Base-by-base conservation (phyloP, 2,329 filamentous ascomycete species). In the Cladophialophora exuberans region DNA sequence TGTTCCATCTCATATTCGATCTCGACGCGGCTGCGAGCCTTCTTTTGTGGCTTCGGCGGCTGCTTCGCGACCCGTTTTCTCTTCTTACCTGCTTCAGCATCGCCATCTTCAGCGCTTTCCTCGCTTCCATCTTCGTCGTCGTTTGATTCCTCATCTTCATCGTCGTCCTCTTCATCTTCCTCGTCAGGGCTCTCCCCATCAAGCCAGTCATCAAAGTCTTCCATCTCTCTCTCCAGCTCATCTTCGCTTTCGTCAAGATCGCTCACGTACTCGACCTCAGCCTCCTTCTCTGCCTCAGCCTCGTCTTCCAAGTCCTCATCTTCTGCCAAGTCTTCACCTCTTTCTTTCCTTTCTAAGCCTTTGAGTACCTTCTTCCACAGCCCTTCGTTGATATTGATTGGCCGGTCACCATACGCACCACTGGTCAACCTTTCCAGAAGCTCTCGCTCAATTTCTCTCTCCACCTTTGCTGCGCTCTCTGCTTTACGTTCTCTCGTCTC, bases 321-420 rank as follows among this genome's bases (percentile, higher is more conserved):
- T 30, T 89, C 85, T 63, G 89, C 86, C 61, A 95, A 85, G 7
- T 92, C 93, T 64, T 92, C 86, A 39, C 88, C 93, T 67, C 95
- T 86, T 56, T 93, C 92, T 65, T 88, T 87, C 64, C 88, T 83
- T 81, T 99, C 94, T 73, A 99, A 80, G 3, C 90, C 90, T 59
- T 86, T 85, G 65, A 99, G 84, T 6, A 99, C 94, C 82, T 92
- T 96, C 82, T 95, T 95, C 94, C 94, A 99, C 59, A 99, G 90
- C 11, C 83, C 82, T 72, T 97, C 91, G 72, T 95, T 94, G 47
- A 96, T 92, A 70, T 99, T 99, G 62, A 99, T 79, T 36, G 94
- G 94, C 70, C 90, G 85, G 66, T 97, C 92, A 51, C 94, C 94
- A 73, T 99, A 97, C 2, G 92, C 92, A 41, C 94, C 94, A 68